phyloP scores from a whole-genome alignment of 768 basidiomycete species.

The Podaxis sp. region DNA sequence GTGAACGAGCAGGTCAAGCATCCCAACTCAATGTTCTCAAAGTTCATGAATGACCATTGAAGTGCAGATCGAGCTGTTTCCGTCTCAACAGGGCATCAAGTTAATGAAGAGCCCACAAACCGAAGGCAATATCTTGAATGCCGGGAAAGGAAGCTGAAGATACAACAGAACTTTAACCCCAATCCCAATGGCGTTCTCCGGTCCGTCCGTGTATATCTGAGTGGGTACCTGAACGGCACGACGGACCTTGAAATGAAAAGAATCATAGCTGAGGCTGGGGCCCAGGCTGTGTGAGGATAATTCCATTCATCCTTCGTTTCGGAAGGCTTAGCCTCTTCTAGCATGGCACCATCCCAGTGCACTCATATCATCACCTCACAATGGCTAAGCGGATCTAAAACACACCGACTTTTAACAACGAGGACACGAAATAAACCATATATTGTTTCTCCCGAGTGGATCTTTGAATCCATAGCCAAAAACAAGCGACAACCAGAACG shows the following conservation, averaged over 20 bases:
- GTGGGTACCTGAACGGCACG: slow-evolving; percentile 64
- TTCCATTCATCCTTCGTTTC: background rate
- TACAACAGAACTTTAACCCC: slow-evolving; percentile 16
- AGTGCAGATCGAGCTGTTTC: slow-evolving; percentile 56
- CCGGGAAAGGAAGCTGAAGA: slow-evolving; percentile 41
- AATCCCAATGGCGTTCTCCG: slow-evolving; percentile 24
- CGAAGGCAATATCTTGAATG: slow-evolving; percentile 35
- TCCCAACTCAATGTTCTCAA: background rate
- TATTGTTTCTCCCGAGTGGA: slow-evolving; percentile 76
- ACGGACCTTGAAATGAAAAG: slow-evolving; percentile 81
- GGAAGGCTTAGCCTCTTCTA: background rate
- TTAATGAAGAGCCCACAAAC: slow-evolving; percentile 40
- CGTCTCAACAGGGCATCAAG: slow-evolving; percentile 66
- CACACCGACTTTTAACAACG: slow-evolving; percentile 53
- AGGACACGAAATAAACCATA: slow-evolving; percentile 46
- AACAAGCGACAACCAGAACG: slow-evolving; percentile 61
- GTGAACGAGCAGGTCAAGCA: slow-evolving; percentile 52
- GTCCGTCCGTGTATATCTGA: slow-evolving; percentile 60
- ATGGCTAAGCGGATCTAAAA: slow-evolving; percentile 67
- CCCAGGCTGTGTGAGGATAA: slow-evolving; percentile 50
- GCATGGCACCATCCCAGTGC: slow-evolving; percentile 47
- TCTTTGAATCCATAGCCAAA: slow-evolving; percentile 58
- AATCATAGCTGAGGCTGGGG: slow-evolving; percentile 63
- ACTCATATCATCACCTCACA: slow-evolving; percentile 81
- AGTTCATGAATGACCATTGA: background rate